A percentile compares a stretch with the other conserved stretches of the same genome.
Conservation (phyloP, 805 yeast genomes). For the Isabelozyma heimii region DNA sequence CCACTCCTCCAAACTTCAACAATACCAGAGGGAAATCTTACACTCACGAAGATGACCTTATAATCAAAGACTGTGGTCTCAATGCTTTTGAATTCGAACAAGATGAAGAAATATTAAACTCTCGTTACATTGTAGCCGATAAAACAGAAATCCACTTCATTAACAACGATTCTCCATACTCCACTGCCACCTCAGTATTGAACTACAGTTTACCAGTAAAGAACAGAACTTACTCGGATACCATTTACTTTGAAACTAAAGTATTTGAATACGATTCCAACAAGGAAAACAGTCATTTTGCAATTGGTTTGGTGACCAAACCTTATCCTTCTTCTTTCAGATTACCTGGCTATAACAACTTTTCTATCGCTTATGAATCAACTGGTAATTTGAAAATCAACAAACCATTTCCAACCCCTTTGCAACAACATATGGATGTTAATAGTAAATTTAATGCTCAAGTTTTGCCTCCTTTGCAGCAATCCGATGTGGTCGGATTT, state of each 20-base stretch:
- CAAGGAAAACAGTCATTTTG: slow-evolving; percentile 47
- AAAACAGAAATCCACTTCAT: slow-evolving; percentile 34
- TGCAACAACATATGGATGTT: slow-evolving; percentile 41
- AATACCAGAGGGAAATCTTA: slow-evolving; percentile 32
- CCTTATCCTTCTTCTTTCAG: slow-evolving; percentile 71
- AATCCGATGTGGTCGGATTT: slow-evolving; percentile 55
- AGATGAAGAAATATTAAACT: slow-evolving; percentile 26
- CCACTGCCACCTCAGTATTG: slow-evolving; percentile 37
- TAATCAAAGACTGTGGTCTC: slow-evolving; percentile 36
- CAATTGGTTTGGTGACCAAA: slow-evolving; percentile 65
- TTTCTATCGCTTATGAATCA: slow-evolving; percentile 71
- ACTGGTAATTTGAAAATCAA: slow-evolving; percentile 68
- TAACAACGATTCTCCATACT: slow-evolving; percentile 37
- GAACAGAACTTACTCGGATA: slow-evolving; percentile 30
- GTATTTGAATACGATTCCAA: slow-evolving; percentile 28
- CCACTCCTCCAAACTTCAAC: slow-evolving; percentile 29
- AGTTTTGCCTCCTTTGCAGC: slow-evolving; percentile 49
- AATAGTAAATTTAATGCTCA: slow-evolving; percentile 41
- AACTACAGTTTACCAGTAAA: slow-evolving; percentile 39
- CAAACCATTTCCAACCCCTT: slow-evolving; percentile 54
- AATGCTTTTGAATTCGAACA: slow-evolving; percentile 40
- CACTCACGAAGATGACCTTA: slow-evolving; percentile 24
- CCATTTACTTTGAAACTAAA: slow-evolving; percentile 61
- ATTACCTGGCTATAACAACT: slow-evolving; percentile 69
- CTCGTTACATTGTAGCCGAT: slow-evolving; percentile 38